Evolutionary conservation across 768 basidiomycete species (phyloP).

Genomic region (Suillus fuscotomentosus): DNA sequence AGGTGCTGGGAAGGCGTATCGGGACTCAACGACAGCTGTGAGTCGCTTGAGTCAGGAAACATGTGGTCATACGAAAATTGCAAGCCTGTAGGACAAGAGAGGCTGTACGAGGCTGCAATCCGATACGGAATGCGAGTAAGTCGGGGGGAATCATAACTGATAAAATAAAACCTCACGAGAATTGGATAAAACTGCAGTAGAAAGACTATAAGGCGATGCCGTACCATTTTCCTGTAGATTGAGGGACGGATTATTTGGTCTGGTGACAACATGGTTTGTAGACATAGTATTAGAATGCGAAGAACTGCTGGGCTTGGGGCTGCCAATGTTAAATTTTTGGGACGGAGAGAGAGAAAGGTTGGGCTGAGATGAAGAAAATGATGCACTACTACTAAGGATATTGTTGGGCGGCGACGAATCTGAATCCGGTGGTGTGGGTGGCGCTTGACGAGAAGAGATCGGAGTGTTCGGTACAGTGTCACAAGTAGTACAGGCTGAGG

Average conservation of each 20-base stretch:
- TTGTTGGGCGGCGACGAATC: conserved; percentile 10
- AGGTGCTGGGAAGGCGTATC: conserved; percentile 15
- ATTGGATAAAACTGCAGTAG: conserved; percentile 16
- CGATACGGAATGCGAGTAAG: background rate
- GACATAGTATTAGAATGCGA: conserved; percentile 23
- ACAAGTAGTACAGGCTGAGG: conserved; percentile 9
- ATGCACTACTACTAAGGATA: conserved; percentile 13
- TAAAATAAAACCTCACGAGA: conserved; percentile 20
- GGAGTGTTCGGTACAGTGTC: conserved; percentile 10
- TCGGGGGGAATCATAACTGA: conserved; percentile 3
- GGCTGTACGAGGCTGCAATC: conserved; percentile 26
- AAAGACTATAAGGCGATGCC: conserved; percentile 9
- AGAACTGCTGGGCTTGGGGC: conserved; percentile 12
- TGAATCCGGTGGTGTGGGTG: conserved; percentile 20
- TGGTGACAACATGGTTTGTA: conserved; percentile 8
- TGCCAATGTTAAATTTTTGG: conserved; percentile 13
- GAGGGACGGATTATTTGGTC: conserved; percentile 11
- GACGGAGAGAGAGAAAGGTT: conserved; percentile 20
- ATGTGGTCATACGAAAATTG: conserved; percentile 13
- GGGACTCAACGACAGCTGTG: conserved; percentile 12
- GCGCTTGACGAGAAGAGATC: conserved; percentile 14
- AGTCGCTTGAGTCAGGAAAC: conserved; percentile 14
- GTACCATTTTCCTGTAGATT: conserved; percentile 14
- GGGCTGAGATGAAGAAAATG: conserved; percentile 19
- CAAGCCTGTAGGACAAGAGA: conserved; percentile 13